Evolutionary conservation across 208 protist genomes (phyloP).

Genomic region (Crithidia expoeki): DNA sequence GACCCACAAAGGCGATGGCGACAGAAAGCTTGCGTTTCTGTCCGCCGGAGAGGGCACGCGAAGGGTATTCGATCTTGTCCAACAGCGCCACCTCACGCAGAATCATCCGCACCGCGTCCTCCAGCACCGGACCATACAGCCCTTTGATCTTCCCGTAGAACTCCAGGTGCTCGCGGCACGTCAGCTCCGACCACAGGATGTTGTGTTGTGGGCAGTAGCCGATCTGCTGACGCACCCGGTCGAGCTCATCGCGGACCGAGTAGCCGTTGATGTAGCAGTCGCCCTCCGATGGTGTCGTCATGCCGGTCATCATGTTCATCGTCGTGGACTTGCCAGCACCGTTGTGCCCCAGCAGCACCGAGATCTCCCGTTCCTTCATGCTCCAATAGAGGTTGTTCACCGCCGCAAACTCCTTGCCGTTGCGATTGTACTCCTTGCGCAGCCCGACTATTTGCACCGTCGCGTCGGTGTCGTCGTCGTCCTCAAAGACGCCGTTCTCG

Average conservation of each 20-base stretch:
- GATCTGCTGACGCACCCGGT: constrained; percentile 66
- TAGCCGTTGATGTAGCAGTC: constrained; percentile 72
- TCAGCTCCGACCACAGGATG: constrained; percentile 83
- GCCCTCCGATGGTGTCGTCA: constrained; percentile 58
- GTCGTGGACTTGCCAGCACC: constrained; percentile 84
- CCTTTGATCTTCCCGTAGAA: constrained; percentile 92
- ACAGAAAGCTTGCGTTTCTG: constrained; percentile 91
- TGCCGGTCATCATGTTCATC: constrained; percentile 89
- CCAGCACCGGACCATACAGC: constrained; percentile 31
- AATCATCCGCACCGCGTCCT: constrained; percentile 40
- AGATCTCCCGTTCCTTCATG: constrained; percentile 54
- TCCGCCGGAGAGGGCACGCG: constrained; percentile 69
- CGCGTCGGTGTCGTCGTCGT: constrained; percentile 9
- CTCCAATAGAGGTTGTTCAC: constrained; percentile 77
- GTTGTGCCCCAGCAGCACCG: constrained; percentile 77
- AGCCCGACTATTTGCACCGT: constrained; percentile 38
- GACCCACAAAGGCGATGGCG: constrained; percentile 88
- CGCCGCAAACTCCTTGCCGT: constrained; percentile 61
- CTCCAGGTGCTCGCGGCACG: constrained; percentile 87
- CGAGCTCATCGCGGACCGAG: constrained; percentile 57
- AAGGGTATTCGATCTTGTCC: constrained; percentile 49
- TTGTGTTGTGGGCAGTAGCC: constrained; percentile 70
- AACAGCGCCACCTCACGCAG: constrained; percentile 60
- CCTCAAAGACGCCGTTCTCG: constrained; percentile 33
- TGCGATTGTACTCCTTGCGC: constrained; percentile 40